Conservation (phyloP, 2,329 filamentous ascomycete species). For the Cercospora brassicicola region DNA sequence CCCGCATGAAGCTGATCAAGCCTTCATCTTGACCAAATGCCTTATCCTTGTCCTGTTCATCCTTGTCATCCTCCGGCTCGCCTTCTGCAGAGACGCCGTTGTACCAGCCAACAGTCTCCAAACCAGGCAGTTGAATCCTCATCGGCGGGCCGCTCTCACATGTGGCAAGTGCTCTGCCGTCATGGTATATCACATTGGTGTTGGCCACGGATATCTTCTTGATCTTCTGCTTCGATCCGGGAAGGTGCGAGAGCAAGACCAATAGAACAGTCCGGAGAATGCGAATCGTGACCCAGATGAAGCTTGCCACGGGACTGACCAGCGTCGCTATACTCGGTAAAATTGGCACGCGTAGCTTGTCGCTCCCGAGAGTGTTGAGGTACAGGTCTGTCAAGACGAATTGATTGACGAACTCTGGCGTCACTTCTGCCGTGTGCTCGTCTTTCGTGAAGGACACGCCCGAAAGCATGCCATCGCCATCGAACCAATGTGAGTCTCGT, state of each 20-base stretch:
- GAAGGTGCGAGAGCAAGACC: conserved; percentile 58
- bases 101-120: conserved; percentile 72
- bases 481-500: conserved; percentile 70
- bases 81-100: conserved; percentile 59
- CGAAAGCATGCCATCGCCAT: conserved; percentile 72
- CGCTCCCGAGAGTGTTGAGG: conserved; percentile 54
- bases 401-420: conserved; percentile 68
- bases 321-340: conserved; percentile 68
- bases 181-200: conserved; percentile 65
- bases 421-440: conserved; percentile 44
- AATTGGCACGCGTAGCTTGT: conserved; percentile 56
- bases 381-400: conserved; percentile 68
- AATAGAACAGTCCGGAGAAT: conserved; percentile 60
- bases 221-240: conserved; percentile 57
- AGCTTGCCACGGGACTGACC: conserved; percentile 58
- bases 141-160: conserved; percentile 72
- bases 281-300: conserved; percentile 52
- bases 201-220: conserved; percentile 71
- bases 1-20: conserved; percentile 61
- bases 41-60: conserved; percentile 9
- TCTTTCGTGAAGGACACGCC: conserved; percentile 61
- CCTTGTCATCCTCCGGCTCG: conserved; percentile 43
- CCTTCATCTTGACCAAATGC: conserved; percentile 44
- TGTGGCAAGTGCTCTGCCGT: conserved; percentile 66
- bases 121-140: conserved; percentile 60